Base-by-base conservation (phyloP, 1,284 basidiomycete species). In the Ceratobasidium sp. region DNA sequence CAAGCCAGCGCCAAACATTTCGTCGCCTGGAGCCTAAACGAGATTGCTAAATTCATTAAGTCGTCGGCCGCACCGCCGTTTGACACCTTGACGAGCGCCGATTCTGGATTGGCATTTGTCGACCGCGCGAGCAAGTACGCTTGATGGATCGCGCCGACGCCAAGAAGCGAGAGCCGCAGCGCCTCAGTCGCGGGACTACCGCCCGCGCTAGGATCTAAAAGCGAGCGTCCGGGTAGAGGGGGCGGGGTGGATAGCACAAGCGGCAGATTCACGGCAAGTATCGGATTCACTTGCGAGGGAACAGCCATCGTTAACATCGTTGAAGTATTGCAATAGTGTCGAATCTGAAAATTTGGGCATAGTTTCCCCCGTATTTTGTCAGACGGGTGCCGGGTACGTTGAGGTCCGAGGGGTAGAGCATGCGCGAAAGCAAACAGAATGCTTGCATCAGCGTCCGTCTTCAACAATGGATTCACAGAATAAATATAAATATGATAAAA, bases 241-340 rank as follows among this genome's bases (percentile, higher is more conserved):
- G 83, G 78, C 1, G 83, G 84, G 26, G 82, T 82, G 65, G 82
- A 83, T 20, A 86, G 81, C 20, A 84, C 84, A 28, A 86, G 81
- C 11, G 85, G 85, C 7, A 85, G 80, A 71, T 85, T 84, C 80
- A 84, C 84, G 28, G 84, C 84, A 26, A 85, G 82, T 80, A 86
- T 84, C 1, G 85, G 85, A 78, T 86, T 86, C 60, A 85, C 80
- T 45, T 82, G 83, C 56, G 81, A 61, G 6, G 84, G 85, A 28
- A 86, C 83, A 60, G 85, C 85, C 84, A 85, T 86, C 82, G 84
- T 85, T 56, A 86, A 81, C 39, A 83, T 82, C 20, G 84, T 80
- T 35, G 78, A 78, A 67, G 68, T 79, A 49, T 79, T 77, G 67
- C 78, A 78, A 64, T 80, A 80, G 74, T 80, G 80, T 51, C 78